Evolutionary conservation across 371 early-diverging fungal species (phyloP), one percentile per base, ranked within the genome.

Genomic region (Mortierella sp.): DNA sequence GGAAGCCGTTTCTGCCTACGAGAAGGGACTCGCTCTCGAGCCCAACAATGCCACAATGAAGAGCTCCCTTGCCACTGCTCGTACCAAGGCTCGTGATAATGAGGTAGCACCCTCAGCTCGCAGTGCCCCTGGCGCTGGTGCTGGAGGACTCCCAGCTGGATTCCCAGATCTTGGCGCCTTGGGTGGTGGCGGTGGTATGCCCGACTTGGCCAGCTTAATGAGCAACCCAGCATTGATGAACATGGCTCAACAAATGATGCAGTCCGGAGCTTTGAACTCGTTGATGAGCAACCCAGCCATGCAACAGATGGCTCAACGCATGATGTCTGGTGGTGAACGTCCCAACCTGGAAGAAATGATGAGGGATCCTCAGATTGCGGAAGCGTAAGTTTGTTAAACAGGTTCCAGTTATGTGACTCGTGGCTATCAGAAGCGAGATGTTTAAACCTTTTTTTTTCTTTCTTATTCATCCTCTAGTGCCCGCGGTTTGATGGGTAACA

Each of bases 161-260:
- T 81, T 84, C 61, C 73, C 74, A 58, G 69, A 69, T 70, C 63
- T 78, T 83, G 72, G 80, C 45, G 77, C 71, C 36, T 67, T 83
- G 36, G 91, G 88, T 58, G 89, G 86, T 24, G 92, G 86, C 58
- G 93, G 92, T 43, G 92, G 93, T 21, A 90, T 90, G 59, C 84
- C 92, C 72, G 94, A 94, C 79, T 74, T 94, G 58, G 89, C 86
- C 11, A 76, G 93, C 59, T 85, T 97, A 85, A 84, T 97, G 89
- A 94, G 84, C 83, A 97, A 98, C 88, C 98, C 98, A 32, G 92
- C 91, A 32, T 84, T 98, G 74, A 97, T 97, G 97, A 88, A 86
- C 81, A 97, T 97, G 97, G 97, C 96, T 6, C 91, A 92, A 76
- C 93, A 92, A 86, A 96, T 97, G 95, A 96, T 96, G 97, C 89